These are phyloP conservation scores for Hyphodiscus sp. DNA, from an alignment of 2,329 filamentous ascomycete genomes.

Conservation along the genomic window DNA sequence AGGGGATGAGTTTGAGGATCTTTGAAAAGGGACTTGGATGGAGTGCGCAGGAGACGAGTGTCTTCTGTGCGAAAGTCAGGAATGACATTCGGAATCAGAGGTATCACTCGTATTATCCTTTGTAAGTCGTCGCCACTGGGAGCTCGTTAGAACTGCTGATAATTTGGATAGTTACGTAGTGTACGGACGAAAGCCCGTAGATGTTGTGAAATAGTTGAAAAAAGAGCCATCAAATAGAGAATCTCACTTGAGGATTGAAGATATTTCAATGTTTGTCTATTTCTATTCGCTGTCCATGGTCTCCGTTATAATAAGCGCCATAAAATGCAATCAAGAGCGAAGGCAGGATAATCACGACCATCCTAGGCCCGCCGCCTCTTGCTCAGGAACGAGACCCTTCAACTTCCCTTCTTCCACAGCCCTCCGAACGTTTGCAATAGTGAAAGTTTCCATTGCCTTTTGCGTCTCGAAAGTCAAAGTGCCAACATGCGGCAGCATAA, in stretches of 20 bases:
- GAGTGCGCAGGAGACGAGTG: conserved; percentile 11
- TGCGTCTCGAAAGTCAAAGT: conserved; percentile 54
- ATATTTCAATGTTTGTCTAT: no score
- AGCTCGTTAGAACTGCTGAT: background rate
- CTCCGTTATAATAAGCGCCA: no score
- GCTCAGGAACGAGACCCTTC: background rate
- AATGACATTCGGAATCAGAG: conserved; percentile 9
- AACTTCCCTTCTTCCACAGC: conserved; percentile 2
- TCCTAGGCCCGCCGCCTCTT: background rate
- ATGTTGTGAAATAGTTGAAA: no score
- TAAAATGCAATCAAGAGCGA: no score
- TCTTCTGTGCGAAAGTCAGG: conserved; percentile 13
- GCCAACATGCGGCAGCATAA: conserved; percentile 62
- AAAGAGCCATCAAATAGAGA: no score
- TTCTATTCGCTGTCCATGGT: no score
- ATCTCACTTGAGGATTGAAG: no score
- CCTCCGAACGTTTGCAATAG: conserved; percentile 36
- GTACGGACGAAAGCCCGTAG: background rate
- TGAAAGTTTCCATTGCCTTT: conserved; percentile 12
- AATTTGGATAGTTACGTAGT: background rate
- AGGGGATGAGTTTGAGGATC: conserved; percentile 14
- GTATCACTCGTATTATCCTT: background rate
- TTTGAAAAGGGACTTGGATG: conserved; percentile 14
- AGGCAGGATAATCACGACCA: no score
- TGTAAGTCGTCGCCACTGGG: background rate